phyloP scores from a whole-genome alignment of 225 moss, liverwort and hornwort species.

The Asterella californica region DNA sequence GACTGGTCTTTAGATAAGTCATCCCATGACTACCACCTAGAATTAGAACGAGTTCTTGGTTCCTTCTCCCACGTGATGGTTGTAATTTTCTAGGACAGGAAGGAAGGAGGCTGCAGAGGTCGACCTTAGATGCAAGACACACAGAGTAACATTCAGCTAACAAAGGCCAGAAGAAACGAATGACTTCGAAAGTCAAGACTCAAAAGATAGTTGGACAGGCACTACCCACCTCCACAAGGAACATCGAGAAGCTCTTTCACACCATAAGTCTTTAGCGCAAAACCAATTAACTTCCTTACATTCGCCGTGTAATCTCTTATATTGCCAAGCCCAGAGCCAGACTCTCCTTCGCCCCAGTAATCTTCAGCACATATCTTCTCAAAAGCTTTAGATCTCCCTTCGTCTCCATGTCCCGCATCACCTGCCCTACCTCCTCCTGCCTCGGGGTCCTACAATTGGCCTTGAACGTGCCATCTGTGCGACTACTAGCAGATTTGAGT shows the following conservation, averaged over 20 bases:
- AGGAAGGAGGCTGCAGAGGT: too few relatives aligned
- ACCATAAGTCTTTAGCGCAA: conserved; percentile 39
- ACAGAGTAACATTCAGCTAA: background rate
- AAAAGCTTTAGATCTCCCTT: conserved; percentile 47
- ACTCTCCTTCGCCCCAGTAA: conserved; percentile 61
- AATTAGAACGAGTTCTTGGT: too few relatives aligned
- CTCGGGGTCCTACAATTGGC: background rate
- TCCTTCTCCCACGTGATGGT: background rate
- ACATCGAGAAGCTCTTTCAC: too few relatives aligned
- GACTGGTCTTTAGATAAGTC: too few relatives aligned
- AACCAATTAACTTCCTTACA: conserved; percentile 44
- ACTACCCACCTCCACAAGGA: too few relatives aligned
- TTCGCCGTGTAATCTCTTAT: conserved; percentile 55
- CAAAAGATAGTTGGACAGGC: background rate
- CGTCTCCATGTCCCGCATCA: conserved; percentile 47
- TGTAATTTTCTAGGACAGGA: too few relatives aligned
- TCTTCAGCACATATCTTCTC: conserved; percentile 50
- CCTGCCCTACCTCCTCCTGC: conserved; percentile 32
- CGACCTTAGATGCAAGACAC: background rate
- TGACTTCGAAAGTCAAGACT: background rate
- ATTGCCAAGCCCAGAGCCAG: conserved; percentile 60
- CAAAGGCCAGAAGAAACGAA: too few relatives aligned
- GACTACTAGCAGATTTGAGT: too few relatives aligned
- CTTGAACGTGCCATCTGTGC: background rate
- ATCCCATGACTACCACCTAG: too few relatives aligned